Conservation (phyloP, 805 yeast genomes). For the Cyberlindnera nakhonratchasimensis region DNA sequence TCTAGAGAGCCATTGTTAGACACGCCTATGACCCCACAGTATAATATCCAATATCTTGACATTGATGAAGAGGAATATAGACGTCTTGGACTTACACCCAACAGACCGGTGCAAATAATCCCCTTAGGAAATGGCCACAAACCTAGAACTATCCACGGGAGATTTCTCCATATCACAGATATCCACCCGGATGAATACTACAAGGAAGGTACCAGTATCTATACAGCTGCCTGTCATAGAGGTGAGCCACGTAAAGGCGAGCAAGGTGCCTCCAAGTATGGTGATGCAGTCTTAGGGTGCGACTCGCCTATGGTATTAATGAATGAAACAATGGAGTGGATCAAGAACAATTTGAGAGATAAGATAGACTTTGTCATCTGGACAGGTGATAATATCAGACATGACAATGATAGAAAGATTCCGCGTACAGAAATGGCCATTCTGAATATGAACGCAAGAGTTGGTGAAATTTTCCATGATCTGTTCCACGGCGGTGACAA, state of each 20-base stretch:
- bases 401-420: constrained; percentile 68
- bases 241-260: constrained; percentile 30
- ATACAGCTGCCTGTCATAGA: constrained; percentile 52
- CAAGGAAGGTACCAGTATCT: constrained; percentile 46
- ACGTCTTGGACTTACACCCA: constrained; percentile 39
- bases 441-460: constrained; percentile 60
- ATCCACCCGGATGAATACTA: constrained; percentile 80
- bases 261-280: constrained; percentile 61
- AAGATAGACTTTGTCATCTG: constrained; percentile 82
- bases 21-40: not conserved
- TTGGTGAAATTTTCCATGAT: constrained; percentile 49
- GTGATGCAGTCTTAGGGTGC: constrained; percentile 74
- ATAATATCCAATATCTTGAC: constrained; percentile 12
- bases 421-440: constrained; percentile 77
- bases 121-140: constrained; percentile 18
- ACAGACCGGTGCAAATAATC: constrained; percentile 33
- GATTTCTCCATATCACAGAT: constrained; percentile 84
- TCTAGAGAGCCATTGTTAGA: not conserved
- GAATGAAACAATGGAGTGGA: constrained; percentile 64
- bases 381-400: constrained; percentile 90
- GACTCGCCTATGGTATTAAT: constrained; percentile 67
- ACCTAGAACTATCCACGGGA: constrained; percentile 45
- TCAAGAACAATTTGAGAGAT: constrained; percentile 58
- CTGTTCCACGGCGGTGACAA: constrained; percentile 41
- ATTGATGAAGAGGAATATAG: constrained; percentile 30